A percentile compares a stretch with the other conserved stretches of the same genome.
Conservation (phyloP, 108 stramenopile genomes). For the Skeletonema potamos region DNA sequence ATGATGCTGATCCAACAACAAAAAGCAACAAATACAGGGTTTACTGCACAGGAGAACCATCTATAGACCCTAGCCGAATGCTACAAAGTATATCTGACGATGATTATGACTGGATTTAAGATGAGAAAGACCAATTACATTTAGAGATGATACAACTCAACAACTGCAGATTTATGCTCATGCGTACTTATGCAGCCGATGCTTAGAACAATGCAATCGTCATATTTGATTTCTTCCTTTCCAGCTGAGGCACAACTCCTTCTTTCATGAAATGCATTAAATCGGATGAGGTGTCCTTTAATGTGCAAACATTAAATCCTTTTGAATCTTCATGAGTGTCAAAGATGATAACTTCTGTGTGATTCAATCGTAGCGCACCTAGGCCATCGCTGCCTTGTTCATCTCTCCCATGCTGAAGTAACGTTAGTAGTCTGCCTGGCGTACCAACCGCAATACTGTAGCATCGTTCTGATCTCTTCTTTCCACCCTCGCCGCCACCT, state of each 20-base stretch:
- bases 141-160: not conserved
- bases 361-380: constrained; percentile 56
- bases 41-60: constrained; percentile 32
- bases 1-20: not conserved
- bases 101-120: constrained; percentile 38
- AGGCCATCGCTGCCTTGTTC: constrained; percentile 2
- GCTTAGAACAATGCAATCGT: constrained; percentile 66
- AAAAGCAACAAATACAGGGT: constrained; percentile 7
- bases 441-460: constrained; percentile 81
- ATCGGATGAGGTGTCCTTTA: constrained; percentile 84
- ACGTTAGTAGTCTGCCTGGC: constrained; percentile 68
- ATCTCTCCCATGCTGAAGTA: constrained; percentile 29
- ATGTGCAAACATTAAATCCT: constrained; percentile 71
- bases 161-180: not conserved
- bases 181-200: not conserved
- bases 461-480: constrained; percentile 17
- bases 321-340: constrained; percentile 69
- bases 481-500: not conserved
- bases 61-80: constrained; percentile 34
- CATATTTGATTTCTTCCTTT: constrained; percentile 50
- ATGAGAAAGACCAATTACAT: not conserved
- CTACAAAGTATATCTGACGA: constrained; percentile 31
- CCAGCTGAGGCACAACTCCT: constrained; percentile 54
- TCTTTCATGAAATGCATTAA: constrained; percentile 62
- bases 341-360: constrained; percentile 62